These are phyloP conservation scores for Corrigiola litoralis DNA, from an alignment of 179 eudicot species.

Conservation along the genomic window DNA sequence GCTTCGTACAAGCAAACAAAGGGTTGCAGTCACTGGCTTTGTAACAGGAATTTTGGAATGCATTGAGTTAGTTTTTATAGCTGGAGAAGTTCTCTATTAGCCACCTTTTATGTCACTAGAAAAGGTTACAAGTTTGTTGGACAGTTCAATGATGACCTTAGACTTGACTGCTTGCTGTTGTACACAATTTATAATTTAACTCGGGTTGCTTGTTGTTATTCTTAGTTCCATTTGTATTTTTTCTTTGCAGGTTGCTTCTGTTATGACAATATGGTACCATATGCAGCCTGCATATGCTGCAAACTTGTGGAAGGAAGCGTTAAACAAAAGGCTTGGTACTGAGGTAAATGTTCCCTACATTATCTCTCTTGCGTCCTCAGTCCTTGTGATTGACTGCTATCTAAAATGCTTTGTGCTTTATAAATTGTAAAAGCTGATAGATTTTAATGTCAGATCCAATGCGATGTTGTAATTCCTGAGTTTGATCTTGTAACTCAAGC, in stretches of 20 bases:
- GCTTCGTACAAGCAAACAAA: neutral
- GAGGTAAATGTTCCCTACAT: constrained; percentile 44
- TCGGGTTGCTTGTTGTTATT: neutral
- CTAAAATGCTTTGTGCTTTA: neutral
- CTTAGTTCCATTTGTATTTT: neutral
- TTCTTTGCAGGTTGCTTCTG: constrained; percentile 77
- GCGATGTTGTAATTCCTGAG: too few relatives aligned
- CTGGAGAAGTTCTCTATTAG: neutral
- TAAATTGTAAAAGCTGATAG: neutral
- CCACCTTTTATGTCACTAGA: neutral
- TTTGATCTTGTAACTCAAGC: too few relatives aligned
- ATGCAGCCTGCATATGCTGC: constrained; percentile 92
- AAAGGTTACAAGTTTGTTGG: neutral
- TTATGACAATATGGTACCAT: constrained; percentile 88
- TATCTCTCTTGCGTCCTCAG: neutral
- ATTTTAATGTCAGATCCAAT: neutral
- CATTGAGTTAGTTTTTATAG: neutral
- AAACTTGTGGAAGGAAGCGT: constrained; percentile 91
- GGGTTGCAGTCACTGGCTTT: neutral
- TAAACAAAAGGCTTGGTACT: constrained; percentile 94
- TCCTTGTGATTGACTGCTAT: neutral
- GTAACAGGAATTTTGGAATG: neutral
- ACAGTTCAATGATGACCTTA: neutral
- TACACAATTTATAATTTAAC: neutral
- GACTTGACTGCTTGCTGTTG: neutral